Evolutionary conservation across 805 yeast genomes (phyloP).

Genomic region (Henningerozyma blattae): DNA sequence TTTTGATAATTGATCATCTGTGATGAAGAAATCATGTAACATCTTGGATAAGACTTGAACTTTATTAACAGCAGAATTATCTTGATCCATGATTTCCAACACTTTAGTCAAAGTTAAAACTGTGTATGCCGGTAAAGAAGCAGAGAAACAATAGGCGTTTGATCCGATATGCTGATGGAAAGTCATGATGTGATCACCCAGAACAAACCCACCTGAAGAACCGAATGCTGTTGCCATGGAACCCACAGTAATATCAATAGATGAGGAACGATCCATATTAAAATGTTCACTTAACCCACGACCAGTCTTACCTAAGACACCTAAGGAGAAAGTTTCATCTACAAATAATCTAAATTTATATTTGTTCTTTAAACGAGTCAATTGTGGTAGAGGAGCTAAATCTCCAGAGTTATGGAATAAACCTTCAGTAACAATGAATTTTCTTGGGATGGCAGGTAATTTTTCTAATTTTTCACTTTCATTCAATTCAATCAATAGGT

Average conservation of each 20-base stretch:
- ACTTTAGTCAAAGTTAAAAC: slow-evolving; percentile 53
- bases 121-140: slow-evolving; percentile 85
- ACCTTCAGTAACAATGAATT: slow-evolving; percentile 88
- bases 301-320: slow-evolving; percentile 76
- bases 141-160: slow-evolving; percentile 84
- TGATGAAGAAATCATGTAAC: slow-evolving; percentile 31
- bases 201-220: slow-evolving; percentile 87
- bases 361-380: slow-evolving; percentile 64
- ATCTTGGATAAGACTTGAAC: slow-evolving; percentile 31
- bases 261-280: slow-evolving; percentile 47
- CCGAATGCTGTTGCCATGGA: slow-evolving; percentile 74
- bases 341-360: slow-evolving; percentile 78
- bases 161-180: slow-evolving; percentile 88
- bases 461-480: slow-evolving; percentile 50
- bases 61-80: slow-evolving; percentile 23
- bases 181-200: slow-evolving; percentile 73
- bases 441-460: slow-evolving; percentile 59
- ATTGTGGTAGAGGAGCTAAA: slow-evolving; percentile 52
- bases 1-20: slow-evolving; percentile 26
- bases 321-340: slow-evolving; percentile 81
- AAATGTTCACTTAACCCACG: slow-evolving; percentile 74
- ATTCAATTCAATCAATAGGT: slow-evolving; percentile 46
- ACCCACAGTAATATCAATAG: slow-evolving; percentile 78
- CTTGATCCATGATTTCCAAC: slow-evolving; percentile 35
- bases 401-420: slow-evolving; percentile 75